Evolutionary conservation across 306 rosid genomes (phyloP).

Genomic region (Heteromeles arbutifolia): DNA sequence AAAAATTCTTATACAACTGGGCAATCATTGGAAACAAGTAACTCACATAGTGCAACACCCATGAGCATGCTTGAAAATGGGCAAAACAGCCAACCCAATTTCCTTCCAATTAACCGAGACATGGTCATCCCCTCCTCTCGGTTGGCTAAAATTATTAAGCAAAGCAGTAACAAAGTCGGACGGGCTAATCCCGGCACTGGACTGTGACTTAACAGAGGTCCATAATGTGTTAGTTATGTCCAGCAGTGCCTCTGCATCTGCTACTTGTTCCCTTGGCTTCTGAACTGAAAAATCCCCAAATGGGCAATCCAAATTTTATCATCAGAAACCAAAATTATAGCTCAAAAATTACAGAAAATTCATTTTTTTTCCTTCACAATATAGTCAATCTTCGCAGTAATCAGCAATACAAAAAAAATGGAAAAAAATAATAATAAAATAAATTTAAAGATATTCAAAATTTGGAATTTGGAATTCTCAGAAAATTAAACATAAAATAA

Average conservation of each 20-base stretch:
- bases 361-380: background rate
- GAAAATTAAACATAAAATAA: background rate
- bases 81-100: conserved; percentile 44
- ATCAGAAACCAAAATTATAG: background rate
- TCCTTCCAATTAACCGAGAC: conserved; percentile 41
- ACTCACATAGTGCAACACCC: conserved; percentile 73
- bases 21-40: background rate
- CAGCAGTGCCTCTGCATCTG: conserved; percentile 74
- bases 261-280: conserved; percentile 81
- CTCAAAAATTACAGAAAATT: no score
- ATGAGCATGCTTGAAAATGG: conserved; percentile 41
- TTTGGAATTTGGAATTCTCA: background rate
- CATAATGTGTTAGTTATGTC: conserved; percentile 50
- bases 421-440: background rate
- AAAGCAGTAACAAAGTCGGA: conserved; percentile 55
- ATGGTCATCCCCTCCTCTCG: background rate
- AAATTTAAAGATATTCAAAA: background rate
- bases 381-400: background rate
- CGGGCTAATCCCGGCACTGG: conserved; percentile 56
- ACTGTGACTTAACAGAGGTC: conserved; percentile 51
- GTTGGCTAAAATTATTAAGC: conserved; percentile 30
- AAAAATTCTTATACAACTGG: background rate
- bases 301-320: background rate
- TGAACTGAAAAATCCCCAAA: conserved; percentile 35
- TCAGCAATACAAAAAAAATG: background rate